phyloP scores from a whole-genome alignment of 2,329 filamentous ascomycete species.

The Grosmannia serpens region DNA sequence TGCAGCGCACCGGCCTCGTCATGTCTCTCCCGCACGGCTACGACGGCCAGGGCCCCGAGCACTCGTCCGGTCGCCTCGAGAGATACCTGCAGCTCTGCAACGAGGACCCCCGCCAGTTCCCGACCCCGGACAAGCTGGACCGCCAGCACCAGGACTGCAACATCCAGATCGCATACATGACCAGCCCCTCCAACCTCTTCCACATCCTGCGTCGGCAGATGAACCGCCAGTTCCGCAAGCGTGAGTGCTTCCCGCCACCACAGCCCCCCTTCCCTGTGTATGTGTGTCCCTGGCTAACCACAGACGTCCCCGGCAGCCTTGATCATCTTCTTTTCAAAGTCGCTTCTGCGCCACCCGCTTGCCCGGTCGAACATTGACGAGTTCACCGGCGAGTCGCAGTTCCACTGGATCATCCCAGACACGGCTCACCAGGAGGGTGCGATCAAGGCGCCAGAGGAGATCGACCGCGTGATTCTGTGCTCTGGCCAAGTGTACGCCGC shows the following conservation, averaged over 20 bases:
- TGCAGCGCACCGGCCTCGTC: conserved; percentile 92
- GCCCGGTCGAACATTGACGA: conserved; percentile 84
- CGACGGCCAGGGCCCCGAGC: conserved; percentile 95
- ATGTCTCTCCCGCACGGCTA: conserved; percentile 96
- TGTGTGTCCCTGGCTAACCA: conserved; percentile 13
- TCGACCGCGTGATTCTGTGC: conserved; percentile 91
- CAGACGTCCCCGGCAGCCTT: conserved; percentile 47
- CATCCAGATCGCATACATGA: conserved; percentile 97
- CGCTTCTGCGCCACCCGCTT: conserved; percentile 84
- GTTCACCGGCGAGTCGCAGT: conserved; percentile 83
- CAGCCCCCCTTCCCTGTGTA: not conserved
- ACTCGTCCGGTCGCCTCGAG: conserved; percentile 95
- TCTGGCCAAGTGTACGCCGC: conserved; percentile 88
- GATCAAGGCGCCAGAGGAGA: conserved; percentile 72
- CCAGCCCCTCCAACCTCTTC: conserved; percentile 91
- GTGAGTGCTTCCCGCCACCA: conserved; percentile 42
- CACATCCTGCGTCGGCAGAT: conserved; percentile 94
- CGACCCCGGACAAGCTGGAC: conserved; percentile 74
- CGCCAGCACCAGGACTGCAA: conserved; percentile 99
- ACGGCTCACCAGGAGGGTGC: conserved; percentile 64
- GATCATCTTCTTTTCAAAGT: conserved; percentile 97
- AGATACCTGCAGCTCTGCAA: conserved; percentile 95
- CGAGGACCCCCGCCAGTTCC: conserved; percentile 92
- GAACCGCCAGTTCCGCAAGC: conserved; percentile 98
- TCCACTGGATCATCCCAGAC: conserved; percentile 93